Base-by-base conservation (phyloP, 768 basidiomycete species). In the Pisolithus microcarpus region DNA sequence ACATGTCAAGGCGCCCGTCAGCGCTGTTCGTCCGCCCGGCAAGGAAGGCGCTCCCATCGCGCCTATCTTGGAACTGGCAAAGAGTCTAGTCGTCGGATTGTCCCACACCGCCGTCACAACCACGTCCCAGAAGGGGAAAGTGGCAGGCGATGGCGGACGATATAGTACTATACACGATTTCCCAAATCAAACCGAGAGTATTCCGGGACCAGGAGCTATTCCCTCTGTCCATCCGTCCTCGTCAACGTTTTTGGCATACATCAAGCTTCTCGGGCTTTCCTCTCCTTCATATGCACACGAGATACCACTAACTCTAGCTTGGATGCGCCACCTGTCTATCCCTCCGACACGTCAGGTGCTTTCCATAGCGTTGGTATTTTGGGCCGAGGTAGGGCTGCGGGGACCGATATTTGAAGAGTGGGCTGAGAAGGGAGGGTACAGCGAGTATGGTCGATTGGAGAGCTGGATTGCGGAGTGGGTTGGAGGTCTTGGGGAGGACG, bases 271-370 rank as follows among this genome's bases (percentile, higher is more conserved):
- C 7, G 84, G 81, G 1, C 62, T 76, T 4, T 70, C 72, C 30
- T 36, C 45, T 3, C 18, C 30, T 11, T 67, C 69, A 1, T 70
- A 71, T 2, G 72, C 77, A 8, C 60, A 66, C 0, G 85, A 90
- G 64, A 82, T 92, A 26, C 83, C 88, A 0, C 72, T 77, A 11
- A 72, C 72, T 11, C 64, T 92, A 1, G 79, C 78, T 18, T 91
- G 91, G 87, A 90, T 89, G 87, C 75, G 76, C 7, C 72, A 70
- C 15, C 57, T 89, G 37, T 64, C 64, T 0, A 67, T 91, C 10
- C 37, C 46, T 39, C 87, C 88, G 1, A 69, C 71, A n/a, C 64
- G 60, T 24, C 65, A 71, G 38, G 84, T 84, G 15, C 65, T 92
- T 11, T 76, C 81, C 1, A 61, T 81, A 0, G 79, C 81, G 19